Evolutionary conservation across 1,139 yeast species (phyloP).

Genomic region (Zygosaccharomyces pseudobailii): DNA sequence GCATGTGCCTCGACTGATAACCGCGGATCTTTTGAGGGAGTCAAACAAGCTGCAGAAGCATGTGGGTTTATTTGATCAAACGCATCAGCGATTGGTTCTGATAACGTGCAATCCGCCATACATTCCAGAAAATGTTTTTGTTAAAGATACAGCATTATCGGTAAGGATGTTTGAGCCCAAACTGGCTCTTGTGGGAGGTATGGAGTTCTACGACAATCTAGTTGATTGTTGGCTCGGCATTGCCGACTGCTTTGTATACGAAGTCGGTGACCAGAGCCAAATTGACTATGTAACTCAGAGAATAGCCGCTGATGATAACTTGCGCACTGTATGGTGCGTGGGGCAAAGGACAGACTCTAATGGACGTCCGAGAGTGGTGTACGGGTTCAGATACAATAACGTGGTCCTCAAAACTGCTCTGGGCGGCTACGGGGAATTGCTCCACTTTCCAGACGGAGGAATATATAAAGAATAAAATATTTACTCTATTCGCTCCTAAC

Average conservation of each 20-base stretch:
- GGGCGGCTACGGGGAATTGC: conserved; percentile 3
- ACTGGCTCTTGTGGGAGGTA: conserved; percentile 70
- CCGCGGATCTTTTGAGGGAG: conserved; percentile 20
- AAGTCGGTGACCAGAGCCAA: conserved; percentile 40
- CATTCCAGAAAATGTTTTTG: conserved; percentile 49
- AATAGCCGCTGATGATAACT: conserved; percentile 5
- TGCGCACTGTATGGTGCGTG: conserved; percentile 24
- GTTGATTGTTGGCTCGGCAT: conserved; percentile 35
- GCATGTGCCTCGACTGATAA: conserved; percentile 11
- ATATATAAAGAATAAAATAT: not conserved
- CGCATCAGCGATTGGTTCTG: conserved; percentile 39
- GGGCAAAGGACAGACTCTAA: conserved; percentile 34
- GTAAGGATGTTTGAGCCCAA: conserved; percentile 72
- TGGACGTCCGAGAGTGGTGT: conserved; percentile 35
- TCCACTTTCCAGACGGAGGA: not conserved
- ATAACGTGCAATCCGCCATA: conserved; percentile 89
- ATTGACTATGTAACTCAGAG: conserved; percentile 17
- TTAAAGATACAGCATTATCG: conserved; percentile 45
- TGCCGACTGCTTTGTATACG: conserved; percentile 39
- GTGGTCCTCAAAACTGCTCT: not conserved
- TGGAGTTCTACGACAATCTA: conserved; percentile 63
- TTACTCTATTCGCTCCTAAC: not conserved
- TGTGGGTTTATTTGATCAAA: not conserved
- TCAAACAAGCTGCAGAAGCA: not conserved
- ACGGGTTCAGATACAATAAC: conserved; percentile 22